phyloP scores from a whole-genome alignment of 441 rosid genomes.

The Pelargonium myrrhifolium region DNA sequence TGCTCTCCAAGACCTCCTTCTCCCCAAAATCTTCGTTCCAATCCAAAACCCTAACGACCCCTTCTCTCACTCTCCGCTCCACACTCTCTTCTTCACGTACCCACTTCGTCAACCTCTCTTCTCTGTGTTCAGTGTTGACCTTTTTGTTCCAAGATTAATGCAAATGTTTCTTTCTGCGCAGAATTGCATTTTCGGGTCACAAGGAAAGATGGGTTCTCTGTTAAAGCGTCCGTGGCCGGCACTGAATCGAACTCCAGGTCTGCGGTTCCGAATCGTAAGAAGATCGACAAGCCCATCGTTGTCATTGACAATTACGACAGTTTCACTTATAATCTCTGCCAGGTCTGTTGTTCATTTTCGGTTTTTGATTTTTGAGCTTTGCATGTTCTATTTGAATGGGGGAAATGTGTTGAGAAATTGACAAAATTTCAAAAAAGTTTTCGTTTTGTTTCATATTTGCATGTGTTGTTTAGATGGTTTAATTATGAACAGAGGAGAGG shows the following conservation, averaged over 20 bases:
- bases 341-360: constrained; percentile 35
- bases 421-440: not conserved
- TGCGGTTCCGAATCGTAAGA: constrained; percentile 19
- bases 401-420: not conserved
- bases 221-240: constrained; percentile 34
- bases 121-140: not conserved
- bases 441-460: not conserved
- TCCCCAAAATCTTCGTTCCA: not conserved
- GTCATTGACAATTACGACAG: constrained; percentile 94
- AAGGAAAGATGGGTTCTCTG: constrained; percentile 28
- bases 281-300: constrained; percentile 44
- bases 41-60: not conserved
- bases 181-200: constrained; percentile 31
- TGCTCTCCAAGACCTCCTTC: constrained; percentile 5
- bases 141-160: not conserved
- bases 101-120: constrained; percentile 1
- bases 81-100: not conserved
- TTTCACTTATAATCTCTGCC: constrained; percentile 91
- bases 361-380: not conserved
- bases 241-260: constrained; percentile 29
- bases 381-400: not conserved
- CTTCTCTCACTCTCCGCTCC: not conserved
- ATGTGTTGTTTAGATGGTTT: not conserved
- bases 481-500: not conserved
- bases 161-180: constrained; percentile 19